Percentiles rank a stretch among this genome's conserved stretches.
Evolutionary conservation across 768 basidiomycete species (phyloP).

Genomic region (Serendipita sp.): DNA sequence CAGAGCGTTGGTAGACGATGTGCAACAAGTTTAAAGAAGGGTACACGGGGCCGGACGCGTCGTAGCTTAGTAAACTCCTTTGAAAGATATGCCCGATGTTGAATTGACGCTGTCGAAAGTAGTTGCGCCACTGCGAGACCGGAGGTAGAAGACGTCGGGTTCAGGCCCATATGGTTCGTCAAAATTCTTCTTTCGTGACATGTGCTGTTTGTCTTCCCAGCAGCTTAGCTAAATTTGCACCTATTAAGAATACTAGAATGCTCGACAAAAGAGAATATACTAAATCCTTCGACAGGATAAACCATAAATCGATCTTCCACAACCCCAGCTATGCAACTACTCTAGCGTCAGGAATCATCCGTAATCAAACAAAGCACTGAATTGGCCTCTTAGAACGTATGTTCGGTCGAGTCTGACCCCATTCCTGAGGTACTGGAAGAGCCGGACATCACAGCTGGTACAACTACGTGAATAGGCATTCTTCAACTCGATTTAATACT

Average conservation of each 20-base stretch:
- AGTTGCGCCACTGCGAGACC: background rate
- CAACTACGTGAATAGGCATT: background rate
- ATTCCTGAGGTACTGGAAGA: slow-evolving; percentile 73
- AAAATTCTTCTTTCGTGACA: too few relatives aligned
- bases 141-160: too few relatives aligned
- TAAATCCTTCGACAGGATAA: too few relatives aligned
- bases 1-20: slow-evolving; percentile 68
- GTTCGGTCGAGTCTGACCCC: slow-evolving; percentile 82
- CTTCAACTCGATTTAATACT: slow-evolving; percentile 3
- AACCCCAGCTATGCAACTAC: too few relatives aligned
- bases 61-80: slow-evolving; percentile 33
- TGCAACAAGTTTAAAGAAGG: slow-evolving; percentile 51
- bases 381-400: slow-evolving; percentile 42
- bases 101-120: background rate
- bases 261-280: too few relatives aligned
- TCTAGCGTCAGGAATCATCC: too few relatives aligned
- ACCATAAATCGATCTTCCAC: too few relatives aligned
- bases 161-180: too few relatives aligned
- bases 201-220: too few relatives aligned
- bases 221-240: too few relatives aligned
- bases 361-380: background rate
- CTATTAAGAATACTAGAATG: too few relatives aligned
- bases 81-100: slow-evolving; percentile 8
- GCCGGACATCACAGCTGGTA: slow-evolving; percentile 54
- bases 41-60: slow-evolving; percentile 41